Conservation (phyloP, 345 rosid species). For the Raphanus raphanistrum region DNA sequence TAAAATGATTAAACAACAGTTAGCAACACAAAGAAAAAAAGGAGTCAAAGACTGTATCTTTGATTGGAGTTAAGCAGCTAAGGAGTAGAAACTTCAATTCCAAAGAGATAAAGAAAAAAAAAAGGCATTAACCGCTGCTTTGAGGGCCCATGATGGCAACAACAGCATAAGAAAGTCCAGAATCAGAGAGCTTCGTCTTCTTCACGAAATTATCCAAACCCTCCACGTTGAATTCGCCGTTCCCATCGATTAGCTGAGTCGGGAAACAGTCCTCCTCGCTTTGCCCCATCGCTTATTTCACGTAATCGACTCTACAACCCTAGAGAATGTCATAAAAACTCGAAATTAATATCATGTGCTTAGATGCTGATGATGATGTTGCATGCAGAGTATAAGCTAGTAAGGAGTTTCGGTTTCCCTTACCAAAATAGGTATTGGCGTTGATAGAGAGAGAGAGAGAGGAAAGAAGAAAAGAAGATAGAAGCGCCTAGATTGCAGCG, state of each 20-base stretch:
- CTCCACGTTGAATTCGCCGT: constrained; percentile 57
- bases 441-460: background rate
- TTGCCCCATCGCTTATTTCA: constrained; percentile 20
- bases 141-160: constrained; percentile 94
- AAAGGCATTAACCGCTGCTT: constrained; percentile 57
- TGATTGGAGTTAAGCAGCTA: background rate
- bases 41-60: background rate
- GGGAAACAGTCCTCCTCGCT: constrained; percentile 49
- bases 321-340: background rate
- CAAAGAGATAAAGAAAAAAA: background rate
- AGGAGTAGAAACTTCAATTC: background rate
- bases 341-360: background rate
- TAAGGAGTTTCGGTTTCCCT: background rate
- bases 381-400: constrained; percentile 23
- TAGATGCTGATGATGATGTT: constrained; percentile 1
- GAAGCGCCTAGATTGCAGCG: constrained; percentile 31
- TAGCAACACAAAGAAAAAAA: background rate
- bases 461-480: background rate
- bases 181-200: constrained; percentile 48
- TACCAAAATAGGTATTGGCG: constrained; percentile 19
- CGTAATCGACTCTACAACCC: background rate
- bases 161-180: constrained; percentile 82
- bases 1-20: background rate
- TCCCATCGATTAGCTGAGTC: constrained; percentile 61
- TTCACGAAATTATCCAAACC: constrained; percentile 60